Evolutionary conservation across 2,329 filamentous ascomycete genomes (phyloP), one percentile per base, ranked within the genome.

Genomic region (Penicillium italicum): DNA sequence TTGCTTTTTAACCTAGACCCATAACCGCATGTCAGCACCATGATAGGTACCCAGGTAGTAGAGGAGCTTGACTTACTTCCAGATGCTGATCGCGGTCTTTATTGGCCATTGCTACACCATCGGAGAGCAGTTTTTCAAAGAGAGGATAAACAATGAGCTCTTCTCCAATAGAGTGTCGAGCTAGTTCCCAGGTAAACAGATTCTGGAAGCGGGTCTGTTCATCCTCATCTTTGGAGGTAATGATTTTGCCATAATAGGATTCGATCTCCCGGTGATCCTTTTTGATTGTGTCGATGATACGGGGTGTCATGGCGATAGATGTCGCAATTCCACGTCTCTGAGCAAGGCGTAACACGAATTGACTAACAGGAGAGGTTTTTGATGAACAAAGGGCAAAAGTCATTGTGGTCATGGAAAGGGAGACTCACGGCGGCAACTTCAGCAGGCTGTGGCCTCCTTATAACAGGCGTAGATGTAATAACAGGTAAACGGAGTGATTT

Each of bases 101-200:
- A 9, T 79, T 74, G 0, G 80, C 79, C 59, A 81, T 68, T 0
- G 63, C 56, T 26, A 72, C 70, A 36, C 80, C 80, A 1, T 65
- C 62, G 1, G 70, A 61, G 10, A 82, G 55, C 43, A 79, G 63
- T 57, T 78, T 76, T 62, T 82, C 79, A 24, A 83, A 72, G 1
- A 76, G 77, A 0, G 80, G 80, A 55, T 82, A 83, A 1, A 83
- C 70, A 10, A 83, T 69, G 43, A 81, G 63, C 59, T 81, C 79
- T 59, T 81, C 77, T 14, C 74, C 77, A 50, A 81, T 72, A 1
- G 76, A 76, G 57, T 81, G 79, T 5, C 79, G 75, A 42, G 78
- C 75, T 3, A 81, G 67, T 56, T 79, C 77, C 78, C 78, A 81
- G 16, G 74, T 75, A 53, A 82, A 79, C 43, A 76, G 72, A 55